Conservation (phyloP, 208 protist genomes). For the Leishmania aethiopica region DNA sequence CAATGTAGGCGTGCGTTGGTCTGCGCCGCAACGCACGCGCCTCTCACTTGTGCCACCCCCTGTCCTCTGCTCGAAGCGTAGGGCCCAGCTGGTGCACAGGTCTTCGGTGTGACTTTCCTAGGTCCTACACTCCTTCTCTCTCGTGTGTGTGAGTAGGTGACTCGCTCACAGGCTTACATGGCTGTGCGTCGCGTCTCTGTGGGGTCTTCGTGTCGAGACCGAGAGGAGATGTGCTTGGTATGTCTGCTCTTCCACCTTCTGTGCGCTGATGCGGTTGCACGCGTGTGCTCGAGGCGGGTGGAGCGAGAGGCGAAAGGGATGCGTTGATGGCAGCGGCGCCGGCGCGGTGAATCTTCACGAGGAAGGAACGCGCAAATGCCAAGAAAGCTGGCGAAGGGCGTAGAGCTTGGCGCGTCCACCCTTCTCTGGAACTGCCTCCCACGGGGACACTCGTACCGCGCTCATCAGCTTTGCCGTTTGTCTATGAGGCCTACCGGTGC, state of each 20-base stretch:
- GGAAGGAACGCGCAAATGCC: neutral
- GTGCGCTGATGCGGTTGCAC: neutral
- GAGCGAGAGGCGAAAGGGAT: neutral
- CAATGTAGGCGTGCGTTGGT: neutral
- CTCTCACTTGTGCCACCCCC: neutral
- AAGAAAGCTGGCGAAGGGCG: neutral
- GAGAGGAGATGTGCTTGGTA: neutral
- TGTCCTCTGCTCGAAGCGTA: neutral
- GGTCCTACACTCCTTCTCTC: neutral
- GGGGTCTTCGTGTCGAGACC: neutral
- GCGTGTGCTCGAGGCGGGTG: neutral
- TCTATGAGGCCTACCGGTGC: neutral
- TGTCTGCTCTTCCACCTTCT: neutral
- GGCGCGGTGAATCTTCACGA: neutral
- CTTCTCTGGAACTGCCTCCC: neutral
- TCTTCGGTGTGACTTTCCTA: neutral
- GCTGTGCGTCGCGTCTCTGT: neutral
- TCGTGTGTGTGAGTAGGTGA: neutral
- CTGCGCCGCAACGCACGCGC: neutral
- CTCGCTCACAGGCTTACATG: neutral
- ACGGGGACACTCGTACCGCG: neutral
- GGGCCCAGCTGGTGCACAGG: neutral
- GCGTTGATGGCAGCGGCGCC: neutral
- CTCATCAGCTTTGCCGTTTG: neutral
- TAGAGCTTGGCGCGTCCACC: neutral